Percentiles rank a stretch among this genome's conserved stretches.
Evolutionary conservation across 352 stramenopile species (phyloP).

Genomic region (Phytopythium litorale): DNA sequence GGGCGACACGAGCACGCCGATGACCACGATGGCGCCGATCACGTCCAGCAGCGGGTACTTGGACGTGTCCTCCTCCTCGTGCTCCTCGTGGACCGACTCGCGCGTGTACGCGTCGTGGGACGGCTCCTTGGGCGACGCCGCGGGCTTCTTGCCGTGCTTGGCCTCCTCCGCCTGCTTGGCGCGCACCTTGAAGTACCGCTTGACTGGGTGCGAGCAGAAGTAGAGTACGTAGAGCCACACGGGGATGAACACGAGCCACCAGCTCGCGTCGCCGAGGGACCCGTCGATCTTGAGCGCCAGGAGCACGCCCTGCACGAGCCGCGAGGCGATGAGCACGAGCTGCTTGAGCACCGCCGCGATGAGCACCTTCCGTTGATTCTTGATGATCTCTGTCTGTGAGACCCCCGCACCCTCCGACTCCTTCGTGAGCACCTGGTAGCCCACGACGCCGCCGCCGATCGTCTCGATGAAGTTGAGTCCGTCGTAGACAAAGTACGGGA

Average conservation of each 20-base stretch:
- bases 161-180: conserved; percentile 35
- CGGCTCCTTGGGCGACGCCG: conserved; percentile 25
- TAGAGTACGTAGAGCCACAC: conserved; percentile 74
- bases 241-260: conserved; percentile 79
- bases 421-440: conserved; percentile 69
- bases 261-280: conserved; percentile 45
- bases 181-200: conserved; percentile 47
- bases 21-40: conserved; percentile 49
- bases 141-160: conserved; percentile 20
- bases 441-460: conserved; percentile 47
- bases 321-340: conserved; percentile 41
- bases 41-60: conserved; percentile 59
- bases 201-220: conserved; percentile 48
- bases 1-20: conserved; percentile 57
- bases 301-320: conserved; percentile 60
- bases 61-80: conserved; percentile 41
- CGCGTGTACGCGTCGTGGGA: conserved; percentile 74
- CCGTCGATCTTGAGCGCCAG: conserved; percentile 69
- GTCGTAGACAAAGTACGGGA: conserved; percentile 82
- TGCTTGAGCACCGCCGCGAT: conserved; percentile 34
- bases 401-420: conserved; percentile 71
- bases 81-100: conserved; percentile 55
- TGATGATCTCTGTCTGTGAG: conserved; percentile 64
- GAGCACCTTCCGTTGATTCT: conserved; percentile 45
- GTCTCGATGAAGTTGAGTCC: conserved; percentile 63